Base-by-base conservation (phyloP, 2,329 filamentous ascomycete species). In the Cordyceps fumosorosea region DNA sequence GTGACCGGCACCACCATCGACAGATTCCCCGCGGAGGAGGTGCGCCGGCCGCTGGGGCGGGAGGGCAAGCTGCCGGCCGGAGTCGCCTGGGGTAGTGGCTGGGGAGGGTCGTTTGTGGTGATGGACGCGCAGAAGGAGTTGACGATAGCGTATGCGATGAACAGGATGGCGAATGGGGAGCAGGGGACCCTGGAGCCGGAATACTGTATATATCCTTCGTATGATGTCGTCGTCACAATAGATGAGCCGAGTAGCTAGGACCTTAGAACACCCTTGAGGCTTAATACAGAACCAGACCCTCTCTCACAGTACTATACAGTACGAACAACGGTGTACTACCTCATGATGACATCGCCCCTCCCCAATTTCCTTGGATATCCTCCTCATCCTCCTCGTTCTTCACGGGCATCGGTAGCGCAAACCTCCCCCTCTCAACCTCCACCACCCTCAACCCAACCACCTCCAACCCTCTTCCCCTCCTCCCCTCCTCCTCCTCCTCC, bases 351-450 rank as follows among this genome's bases (percentile, higher is more conserved):
- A 29, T 29, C 26, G 3, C 26, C 26, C 6, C 26, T 29, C 26
- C 26, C 6, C 26, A 29, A 29, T 6, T 6, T 3, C 3, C 26
- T 29, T 6, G 6, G 6, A 29, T 6, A 29, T 29, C 37, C 11
- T 42, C 78, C 72, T 87, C 89, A 16, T 90, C 88, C 22, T 84
- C 83, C 22, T 45, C 26, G 18, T 52, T 32, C 8, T 52, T 10
- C 16, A 5, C 24, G 42, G 24, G 26, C 32, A 32, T 45, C 44
- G 20, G 32, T 45, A 34, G 37, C 52, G 60, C 60, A 56, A 56
- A 62, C 44, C 44, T 44, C 29, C 11, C 20, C 45, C 3, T n/a
- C 20, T 56, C 44, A 24, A 62, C 53, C 29, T 29, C 53, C 22
- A 12, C 53, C 42, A 62, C 37, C 42, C 34, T 16, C 7, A n/a